These are phyloP conservation scores for Pezicula rhizophila DNA, from an alignment of 2,329 filamentous ascomycete species.

Conservation along the genomic window DNA sequence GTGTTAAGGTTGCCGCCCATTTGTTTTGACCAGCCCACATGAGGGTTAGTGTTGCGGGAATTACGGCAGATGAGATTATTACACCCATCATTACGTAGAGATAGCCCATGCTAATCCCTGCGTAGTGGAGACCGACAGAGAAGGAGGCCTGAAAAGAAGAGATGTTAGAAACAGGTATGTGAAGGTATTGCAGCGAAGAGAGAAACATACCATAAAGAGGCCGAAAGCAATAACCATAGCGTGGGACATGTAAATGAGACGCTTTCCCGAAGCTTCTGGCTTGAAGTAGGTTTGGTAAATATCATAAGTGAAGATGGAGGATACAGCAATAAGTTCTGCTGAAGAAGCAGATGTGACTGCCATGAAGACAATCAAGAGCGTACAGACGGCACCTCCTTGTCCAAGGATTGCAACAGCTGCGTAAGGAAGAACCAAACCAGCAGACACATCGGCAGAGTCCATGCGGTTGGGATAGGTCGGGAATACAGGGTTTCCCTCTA, in stretches of 20 bases:
- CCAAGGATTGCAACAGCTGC: slow-evolving; percentile 80
- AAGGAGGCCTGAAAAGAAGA: slow-evolving; percentile 36
- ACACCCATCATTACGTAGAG: slow-evolving; percentile 88
- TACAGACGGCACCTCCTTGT: slow-evolving; percentile 71
- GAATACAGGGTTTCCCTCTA: slow-evolving; percentile 68
- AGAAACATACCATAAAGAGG: slow-evolving; percentile 68
- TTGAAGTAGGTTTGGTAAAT: slow-evolving; percentile 85
- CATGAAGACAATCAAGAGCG: slow-evolving; percentile 80
- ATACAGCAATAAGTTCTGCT: slow-evolving; percentile 80
- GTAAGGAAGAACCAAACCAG: slow-evolving; percentile 78
- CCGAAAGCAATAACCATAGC: slow-evolving; percentile 68
- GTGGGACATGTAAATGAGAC: slow-evolving; percentile 76
- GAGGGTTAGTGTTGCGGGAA: slow-evolving; percentile 75
- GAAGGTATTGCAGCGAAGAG: slow-evolving; percentile 28
- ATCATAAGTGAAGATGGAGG: slow-evolving; percentile 83
- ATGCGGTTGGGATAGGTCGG: slow-evolving; percentile 71
- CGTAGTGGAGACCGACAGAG: slow-evolving; percentile 43
- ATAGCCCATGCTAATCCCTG: slow-evolving; percentile 77
- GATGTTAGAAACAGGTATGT: slow-evolving; percentile 32
- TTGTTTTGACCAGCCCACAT: slow-evolving; percentile 77
- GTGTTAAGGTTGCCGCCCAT: slow-evolving; percentile 64
- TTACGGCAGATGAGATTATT: slow-evolving; percentile 78
- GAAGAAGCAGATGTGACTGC: slow-evolving; percentile 82
- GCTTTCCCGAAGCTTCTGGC: slow-evolving; percentile 65
- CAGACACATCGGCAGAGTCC: slow-evolving; percentile 66